phyloP scores from a whole-genome alignment of 176 grass and related monocot species.

The Rhynchospora pubera region DNA sequence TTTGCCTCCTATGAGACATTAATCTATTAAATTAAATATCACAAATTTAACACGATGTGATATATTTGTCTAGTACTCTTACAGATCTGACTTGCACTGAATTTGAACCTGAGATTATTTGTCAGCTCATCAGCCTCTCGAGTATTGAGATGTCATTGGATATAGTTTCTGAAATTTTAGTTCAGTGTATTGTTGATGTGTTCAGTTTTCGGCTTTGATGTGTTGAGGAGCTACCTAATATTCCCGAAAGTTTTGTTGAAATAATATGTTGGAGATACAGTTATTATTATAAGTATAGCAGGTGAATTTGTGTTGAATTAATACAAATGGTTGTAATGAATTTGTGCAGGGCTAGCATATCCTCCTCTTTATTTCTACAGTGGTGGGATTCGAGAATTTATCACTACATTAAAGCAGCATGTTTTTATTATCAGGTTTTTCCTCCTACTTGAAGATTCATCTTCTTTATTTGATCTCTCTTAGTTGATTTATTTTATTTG shows the following conservation, averaged over 20 bases:
- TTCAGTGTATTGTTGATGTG: neutral
- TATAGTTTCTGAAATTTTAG: neutral
- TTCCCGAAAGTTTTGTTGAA: neutral
- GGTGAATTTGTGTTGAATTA: neutral
- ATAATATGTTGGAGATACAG: neutral
- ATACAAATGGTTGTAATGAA: neutral
- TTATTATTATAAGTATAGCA: neutral
- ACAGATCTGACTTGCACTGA: neutral
- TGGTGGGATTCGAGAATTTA: slow-evolving; percentile 83
- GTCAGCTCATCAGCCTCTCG: too few relatives aligned
- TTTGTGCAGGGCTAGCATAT: slow-evolving; percentile 71
- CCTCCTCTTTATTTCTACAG: slow-evolving; percentile 98
- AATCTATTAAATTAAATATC: neutral
- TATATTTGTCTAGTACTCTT: neutral
- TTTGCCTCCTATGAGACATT: neutral
- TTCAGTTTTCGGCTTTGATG: neutral
- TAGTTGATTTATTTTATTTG: slow-evolving; percentile 2
- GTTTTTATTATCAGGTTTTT: slow-evolving; percentile 86
- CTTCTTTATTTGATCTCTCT: neutral
- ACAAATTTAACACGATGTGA: neutral
- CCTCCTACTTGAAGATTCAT: slow-evolving; percentile 5
- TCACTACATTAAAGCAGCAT: slow-evolving; percentile 69
- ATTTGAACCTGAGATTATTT: neutral
- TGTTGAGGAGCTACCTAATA: neutral
- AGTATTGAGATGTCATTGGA: neutral